Base-by-base conservation (phyloP, 2,329 filamentous ascomycete genomes). In the Parastagonospora avenae region DNA sequence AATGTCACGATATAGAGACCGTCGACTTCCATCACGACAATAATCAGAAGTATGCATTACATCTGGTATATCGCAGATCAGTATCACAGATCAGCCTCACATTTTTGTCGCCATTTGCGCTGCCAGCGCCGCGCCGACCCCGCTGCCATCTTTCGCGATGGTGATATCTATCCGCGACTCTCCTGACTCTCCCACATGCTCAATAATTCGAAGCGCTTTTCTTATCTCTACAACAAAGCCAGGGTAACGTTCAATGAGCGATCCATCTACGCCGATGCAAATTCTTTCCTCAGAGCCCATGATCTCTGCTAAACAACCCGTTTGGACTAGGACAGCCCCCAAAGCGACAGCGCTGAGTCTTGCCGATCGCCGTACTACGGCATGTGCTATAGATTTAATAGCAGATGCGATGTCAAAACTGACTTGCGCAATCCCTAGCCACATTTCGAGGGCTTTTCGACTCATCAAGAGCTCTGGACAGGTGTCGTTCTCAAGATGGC, bases 121-220 rank as follows among this genome's bases (percentile, higher is more conserved):
- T 5, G 19, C 96, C 63, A 97, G 77, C 28, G 92, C 92, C 10
- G 93, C 93, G 41, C 92, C 92, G n/a, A 95, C 89, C 52, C 90
- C 92, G 60, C 89, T 92, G 43, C 92, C 92, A 72, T 97, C 92
- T 80, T 95, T 96, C 56, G 92, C 92, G 66, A 97, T 92, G 14
- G 91, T 92, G 64, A 97, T 96, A 49, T 90, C 83, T 60, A 97
- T 90, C 75, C 86, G 89, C 75, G 89, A 86, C 52, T 92, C 91
- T 7, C 91, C 91, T 45, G 82, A 79, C 31, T 79, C 76, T 8
- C 92, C 92, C 60, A 97, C 89, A 54, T 87, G 85, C 9, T 89
- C 82, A 45, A 95, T 85, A 45, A 83, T 85, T 42, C 85, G 78
- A 50, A 96, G 80, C 5, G 89, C 89, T 66, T 94, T 90, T 57